A percentile compares a stretch with the other conserved stretches of the same genome.
Conservation (phyloP, 73 alveolate genomes). For the Paramecium octaurelia region DNA sequence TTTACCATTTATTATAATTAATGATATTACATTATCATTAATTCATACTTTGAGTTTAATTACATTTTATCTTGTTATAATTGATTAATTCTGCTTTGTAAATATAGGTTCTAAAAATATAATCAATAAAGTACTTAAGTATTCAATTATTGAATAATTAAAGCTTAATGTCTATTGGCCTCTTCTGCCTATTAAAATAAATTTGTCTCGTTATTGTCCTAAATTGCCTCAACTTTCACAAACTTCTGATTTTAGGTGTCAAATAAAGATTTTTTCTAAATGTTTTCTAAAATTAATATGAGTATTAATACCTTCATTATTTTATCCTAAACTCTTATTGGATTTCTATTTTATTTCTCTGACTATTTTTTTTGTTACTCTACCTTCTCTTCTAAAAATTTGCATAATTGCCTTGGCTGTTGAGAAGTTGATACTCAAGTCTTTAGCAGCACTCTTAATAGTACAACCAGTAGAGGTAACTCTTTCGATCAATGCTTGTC, state of each 20-base stretch:
- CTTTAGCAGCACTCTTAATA: slow-evolving; percentile 39
- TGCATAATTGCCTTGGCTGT: slow-evolving; percentile 34
- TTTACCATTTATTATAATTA: not conserved
- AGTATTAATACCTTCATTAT: not conserved
- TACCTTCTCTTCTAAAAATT: slow-evolving; percentile 28
- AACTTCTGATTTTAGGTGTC: not conserved
- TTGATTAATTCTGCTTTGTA: not conserved
- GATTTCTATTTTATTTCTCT: not conserved
- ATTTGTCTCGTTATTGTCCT: slow-evolving; percentile 1
- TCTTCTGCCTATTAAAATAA: not conserved
- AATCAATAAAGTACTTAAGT: not conserved
- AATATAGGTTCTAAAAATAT: not conserved
- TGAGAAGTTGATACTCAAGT: not conserved
- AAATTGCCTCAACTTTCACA: slow-evolving; percentile 1
- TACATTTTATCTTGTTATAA: not conserved
- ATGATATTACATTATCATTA: not conserved
- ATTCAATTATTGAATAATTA: not conserved
- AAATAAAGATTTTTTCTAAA: not conserved
- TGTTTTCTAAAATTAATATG: not conserved
- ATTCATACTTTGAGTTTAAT: not conserved
- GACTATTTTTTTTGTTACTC: not conserved
- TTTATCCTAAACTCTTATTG: not conserved
- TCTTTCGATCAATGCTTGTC: not conserved
- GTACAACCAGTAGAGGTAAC: slow-evolving; percentile 51
- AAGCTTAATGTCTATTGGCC: not conserved